Base-by-base conservation (phyloP, 768 basidiomycete species). In the Mycena vulgaris region DNA sequence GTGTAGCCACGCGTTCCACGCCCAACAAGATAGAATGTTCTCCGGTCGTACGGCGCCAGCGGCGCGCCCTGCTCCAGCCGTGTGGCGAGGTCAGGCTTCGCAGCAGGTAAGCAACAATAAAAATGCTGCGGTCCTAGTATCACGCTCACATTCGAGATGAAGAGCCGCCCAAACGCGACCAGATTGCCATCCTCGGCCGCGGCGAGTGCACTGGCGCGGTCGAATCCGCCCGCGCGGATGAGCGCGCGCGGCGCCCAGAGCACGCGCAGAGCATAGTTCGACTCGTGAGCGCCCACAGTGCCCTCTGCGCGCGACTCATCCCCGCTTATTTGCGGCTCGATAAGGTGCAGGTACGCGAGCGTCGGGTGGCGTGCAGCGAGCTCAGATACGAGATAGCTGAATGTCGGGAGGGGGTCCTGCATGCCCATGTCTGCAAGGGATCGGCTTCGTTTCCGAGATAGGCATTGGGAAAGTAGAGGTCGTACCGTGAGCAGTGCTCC, bases 301-400 rank as follows among this genome's bases (percentile, higher is more conserved):
- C 35, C 25, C 23, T 14, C n/a, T 9, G 52, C 39, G 35, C 58
- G 53, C 31, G n/a, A 5, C 33, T 55, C 45, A 25, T 45, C 35
- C 8, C 75, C 78, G 21, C 25, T 31, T 19, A 77, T 37, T 17
- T 76, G 74, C 13, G 85, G 76, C 71, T 86, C 83, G 40, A 80
- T 75, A 39, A 83, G 74, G 71, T 88, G 86, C 8, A 88, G 69
- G 76, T 88, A 88, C 5, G 85, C 86, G 37, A 88, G 75, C 11
- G 77, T 68, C 30, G 77, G 73, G 47, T 74, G 66, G 25, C 80
- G 79, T 48, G 76, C 69, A n/a, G 73, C 75, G 35, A 89, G 60
- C 55, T 82, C 64, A 19, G 74, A 51, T 13, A 84, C 81, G 39
- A 89, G 72, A 76, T 88, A 82, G 0, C 75, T 63, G 80, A 86